Percentiles rank a stretch among this genome's conserved stretches.
Evolutionary conservation across 1,284 basidiomycete genomes (phyloP).

Genomic region (Ceratobasidium sp.): DNA sequence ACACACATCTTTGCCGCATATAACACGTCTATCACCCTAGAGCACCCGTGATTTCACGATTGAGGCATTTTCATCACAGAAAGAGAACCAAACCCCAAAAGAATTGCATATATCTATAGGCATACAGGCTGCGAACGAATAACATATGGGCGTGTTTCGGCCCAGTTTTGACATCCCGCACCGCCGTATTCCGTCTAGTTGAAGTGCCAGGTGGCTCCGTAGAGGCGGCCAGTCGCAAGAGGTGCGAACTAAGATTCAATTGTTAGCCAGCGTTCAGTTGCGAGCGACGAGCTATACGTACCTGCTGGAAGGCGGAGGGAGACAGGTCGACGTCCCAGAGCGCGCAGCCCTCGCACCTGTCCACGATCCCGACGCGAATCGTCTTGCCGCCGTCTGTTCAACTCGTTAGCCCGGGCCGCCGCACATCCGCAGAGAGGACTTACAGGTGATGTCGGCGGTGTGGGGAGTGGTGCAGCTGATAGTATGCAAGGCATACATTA

Average conservation of each 20-base stretch:
- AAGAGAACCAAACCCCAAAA: too few species aligned
- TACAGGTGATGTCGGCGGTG: conserved; percentile 11
- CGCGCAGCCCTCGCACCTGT: conserved; percentile 34
- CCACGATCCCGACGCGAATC: conserved; percentile 28
- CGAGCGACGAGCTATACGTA: neutral
- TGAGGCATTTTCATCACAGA: too few species aligned
- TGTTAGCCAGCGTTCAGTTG: neutral
- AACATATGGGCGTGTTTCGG: neutral
- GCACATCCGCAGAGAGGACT: neutral
- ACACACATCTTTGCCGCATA: too few species aligned
- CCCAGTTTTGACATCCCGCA: neutral
- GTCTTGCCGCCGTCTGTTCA: conserved; percentile 39
- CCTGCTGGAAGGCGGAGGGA: conserved; percentile 40
- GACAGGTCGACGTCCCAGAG: conserved; percentile 38
- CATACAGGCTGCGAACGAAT: neutral
- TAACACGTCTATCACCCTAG: too few species aligned
- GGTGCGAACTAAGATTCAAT: conserved; percentile 17
- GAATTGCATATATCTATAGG: too few species aligned
- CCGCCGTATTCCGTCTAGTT: neutral
- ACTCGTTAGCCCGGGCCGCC: neutral
- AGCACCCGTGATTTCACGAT: too few species aligned
- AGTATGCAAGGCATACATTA: neutral
- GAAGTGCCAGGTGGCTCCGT: conserved; percentile 40
- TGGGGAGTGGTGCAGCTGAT: conserved; percentile 9
- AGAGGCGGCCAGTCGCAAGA: conserved; percentile 26